A percentile compares a stretch with the other conserved stretches of the same genome.
Conservation (phyloP, 2,329 filamentous ascomycete genomes). For the Paecilomyces formosus region DNA sequence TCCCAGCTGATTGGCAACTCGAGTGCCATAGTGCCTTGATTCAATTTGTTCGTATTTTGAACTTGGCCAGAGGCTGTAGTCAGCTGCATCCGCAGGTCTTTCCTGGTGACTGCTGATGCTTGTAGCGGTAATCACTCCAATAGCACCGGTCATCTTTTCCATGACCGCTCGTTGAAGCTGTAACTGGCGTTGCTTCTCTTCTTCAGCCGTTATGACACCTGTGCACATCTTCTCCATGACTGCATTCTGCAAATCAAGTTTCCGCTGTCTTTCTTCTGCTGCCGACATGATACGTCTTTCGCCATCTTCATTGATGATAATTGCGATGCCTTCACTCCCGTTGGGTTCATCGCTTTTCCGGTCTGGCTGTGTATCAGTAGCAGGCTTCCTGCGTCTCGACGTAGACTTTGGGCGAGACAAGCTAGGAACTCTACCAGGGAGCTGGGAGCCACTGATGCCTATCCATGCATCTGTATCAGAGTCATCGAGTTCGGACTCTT, state of each 20-base stretch:
- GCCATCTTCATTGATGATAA: constrained; percentile 17
- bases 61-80: not conserved
- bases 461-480: constrained; percentile 6
- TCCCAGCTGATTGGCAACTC: not conserved
- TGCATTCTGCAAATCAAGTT: constrained; percentile 13
- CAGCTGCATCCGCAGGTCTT: not conserved
- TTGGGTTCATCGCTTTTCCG: not conserved
- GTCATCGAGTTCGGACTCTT: constrained; percentile 7
- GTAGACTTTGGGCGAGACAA: constrained; percentile 3
- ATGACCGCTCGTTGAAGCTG: constrained; percentile 16
- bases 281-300: constrained; percentile 10
- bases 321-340: constrained; percentile 2
- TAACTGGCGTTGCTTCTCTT: constrained; percentile 12
- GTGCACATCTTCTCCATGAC: constrained; percentile 20
- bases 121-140: not conserved
- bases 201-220: constrained; percentile 5
- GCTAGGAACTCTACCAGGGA: constrained; percentile 6
- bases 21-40: not conserved
- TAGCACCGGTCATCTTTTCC: constrained; percentile 16
- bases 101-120: not conserved
- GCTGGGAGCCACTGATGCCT: not conserved
- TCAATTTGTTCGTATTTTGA: not conserved
- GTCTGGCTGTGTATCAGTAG: not conserved
- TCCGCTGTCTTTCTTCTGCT: constrained; percentile 13
- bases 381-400: not conserved